Conservation (phyloP, 306 rosid genomes). For the Sophora flavescens region DNA sequence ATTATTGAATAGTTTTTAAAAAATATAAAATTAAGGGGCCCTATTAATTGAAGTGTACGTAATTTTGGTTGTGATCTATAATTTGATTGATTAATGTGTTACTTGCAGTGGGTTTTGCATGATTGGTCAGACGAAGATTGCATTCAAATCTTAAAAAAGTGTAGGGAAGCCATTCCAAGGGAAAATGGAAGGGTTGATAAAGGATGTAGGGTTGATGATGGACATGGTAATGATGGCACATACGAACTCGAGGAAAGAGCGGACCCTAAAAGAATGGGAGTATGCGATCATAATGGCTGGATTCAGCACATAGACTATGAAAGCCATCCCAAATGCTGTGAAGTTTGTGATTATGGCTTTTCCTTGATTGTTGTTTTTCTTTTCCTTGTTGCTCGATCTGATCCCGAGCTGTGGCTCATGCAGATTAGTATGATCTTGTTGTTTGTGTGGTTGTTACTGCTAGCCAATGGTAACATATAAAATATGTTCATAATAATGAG, state of each 20-base stretch:
- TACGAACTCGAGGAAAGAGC: constrained; percentile 61
- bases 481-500: no score
- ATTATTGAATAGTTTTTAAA: no score
- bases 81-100: no score
- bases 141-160: constrained; percentile 60
- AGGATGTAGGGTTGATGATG: constrained; percentile 57
- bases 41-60: no score
- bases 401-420: no score
- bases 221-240: constrained; percentile 39
- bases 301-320: constrained; percentile 49
- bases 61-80: no score
- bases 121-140: constrained; percentile 74
- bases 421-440: neutral
- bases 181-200: constrained; percentile 62
- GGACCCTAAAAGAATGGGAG: constrained; percentile 66
- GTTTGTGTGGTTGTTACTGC: neutral
- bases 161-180: constrained; percentile 57
- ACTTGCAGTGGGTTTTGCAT: constrained; percentile 61
- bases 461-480: no score
- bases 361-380: constrained; percentile 15
- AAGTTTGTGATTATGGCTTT: constrained; percentile 60
- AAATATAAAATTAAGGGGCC: no score
- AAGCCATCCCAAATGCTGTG: constrained; percentile 42
- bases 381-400: neutral
- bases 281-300: constrained; percentile 63